Evolutionary conservation across 2,329 filamentous ascomycete species (phyloP).

Genomic region (Alternaria triticimaculans): DNA sequence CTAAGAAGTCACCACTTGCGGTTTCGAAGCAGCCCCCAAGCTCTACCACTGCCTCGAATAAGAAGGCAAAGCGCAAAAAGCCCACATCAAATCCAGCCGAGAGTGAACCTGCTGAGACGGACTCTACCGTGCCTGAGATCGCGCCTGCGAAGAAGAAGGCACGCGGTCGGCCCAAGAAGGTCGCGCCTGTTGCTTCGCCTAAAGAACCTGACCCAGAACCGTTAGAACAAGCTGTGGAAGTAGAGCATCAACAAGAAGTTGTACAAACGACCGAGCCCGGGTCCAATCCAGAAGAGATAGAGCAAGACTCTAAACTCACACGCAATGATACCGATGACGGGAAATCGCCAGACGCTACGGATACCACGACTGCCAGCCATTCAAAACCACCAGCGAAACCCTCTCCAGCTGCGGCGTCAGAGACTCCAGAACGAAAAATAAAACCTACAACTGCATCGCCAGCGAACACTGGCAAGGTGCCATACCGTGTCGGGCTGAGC

Average conservation of each 20-base stretch:
- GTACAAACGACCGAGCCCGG: constrained; percentile 11
- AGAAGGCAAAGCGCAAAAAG: constrained; percentile 33
- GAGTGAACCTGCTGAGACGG: background rate
- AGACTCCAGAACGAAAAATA: constrained; percentile 25
- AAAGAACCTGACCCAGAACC: constrained; percentile 7
- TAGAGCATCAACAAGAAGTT: background rate
- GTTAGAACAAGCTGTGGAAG: background rate
- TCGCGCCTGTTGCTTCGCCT: background rate
- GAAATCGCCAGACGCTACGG: background rate
- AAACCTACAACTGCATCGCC: constrained; percentile 30
- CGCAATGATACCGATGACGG: background rate
- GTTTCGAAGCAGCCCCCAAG: constrained; percentile 2
- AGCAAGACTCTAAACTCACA: background rate
- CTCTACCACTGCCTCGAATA: background rate
- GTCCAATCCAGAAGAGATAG: background rate
- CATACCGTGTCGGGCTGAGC: constrained; percentile 58
- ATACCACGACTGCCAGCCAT: background rate
- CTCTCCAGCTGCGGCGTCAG: background rate
- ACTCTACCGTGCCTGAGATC: background rate
- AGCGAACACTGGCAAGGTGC: constrained; percentile 48
- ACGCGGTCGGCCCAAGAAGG: constrained; percentile 43
- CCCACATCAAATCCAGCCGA: constrained; percentile 24
- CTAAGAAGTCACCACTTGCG: constrained; percentile 15
- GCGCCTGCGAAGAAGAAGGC: constrained; percentile 34
- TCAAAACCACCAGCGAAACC: background rate